Conservation (phyloP, 2,329 filamentous ascomycete genomes). For the Ceratocystis diversiconidia region DNA sequence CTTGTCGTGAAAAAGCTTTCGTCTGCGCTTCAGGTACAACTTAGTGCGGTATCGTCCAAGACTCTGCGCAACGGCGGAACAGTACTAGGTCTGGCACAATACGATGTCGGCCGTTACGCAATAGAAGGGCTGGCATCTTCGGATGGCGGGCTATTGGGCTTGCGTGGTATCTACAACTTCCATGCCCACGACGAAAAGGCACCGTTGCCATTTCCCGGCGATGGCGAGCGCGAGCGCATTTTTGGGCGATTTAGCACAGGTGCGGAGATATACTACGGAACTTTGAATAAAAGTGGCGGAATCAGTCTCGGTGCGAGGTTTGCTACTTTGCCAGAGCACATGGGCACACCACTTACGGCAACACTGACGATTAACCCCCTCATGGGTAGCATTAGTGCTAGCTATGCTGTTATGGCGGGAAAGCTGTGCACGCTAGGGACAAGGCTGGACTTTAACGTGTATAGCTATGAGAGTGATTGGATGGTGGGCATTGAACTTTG, state of each 20-base stretch:
- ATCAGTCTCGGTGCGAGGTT: conserved; percentile 82
- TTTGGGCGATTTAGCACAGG: conserved; percentile 81
- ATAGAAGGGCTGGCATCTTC: conserved; percentile 85
- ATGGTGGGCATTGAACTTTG: conserved; percentile 86
- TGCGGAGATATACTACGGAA: conserved; percentile 88
- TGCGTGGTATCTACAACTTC: conserved; percentile 89
- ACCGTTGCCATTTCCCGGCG: conserved; percentile 19
- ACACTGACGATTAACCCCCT: conserved; percentile 86
- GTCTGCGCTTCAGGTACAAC: conserved; percentile 61
- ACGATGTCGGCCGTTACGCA: conserved; percentile 75
- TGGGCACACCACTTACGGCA: conserved; percentile 81
- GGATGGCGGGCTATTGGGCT: conserved; percentile 75
- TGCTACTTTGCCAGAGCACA: conserved; percentile 66
- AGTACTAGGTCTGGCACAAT: conserved; percentile 57
- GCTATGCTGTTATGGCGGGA: conserved; percentile 80
- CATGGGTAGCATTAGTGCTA: conserved; percentile 84
- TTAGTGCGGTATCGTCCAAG: conserved; percentile 64
- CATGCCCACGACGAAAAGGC: conserved; percentile 48
- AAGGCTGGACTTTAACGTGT: conserved; percentile 92
- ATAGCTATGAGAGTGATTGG: conserved; percentile 93
- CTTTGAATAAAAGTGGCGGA: conserved; percentile 84
- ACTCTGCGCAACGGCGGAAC: conserved; percentile 62
- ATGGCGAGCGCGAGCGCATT: conserved; percentile 41
- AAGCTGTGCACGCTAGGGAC: conserved; percentile 73
- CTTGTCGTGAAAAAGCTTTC: conserved; percentile 67